Base-by-base conservation (phyloP, 495 filamentous ascomycete genomes). In the Neurospora pannonica region DNA sequence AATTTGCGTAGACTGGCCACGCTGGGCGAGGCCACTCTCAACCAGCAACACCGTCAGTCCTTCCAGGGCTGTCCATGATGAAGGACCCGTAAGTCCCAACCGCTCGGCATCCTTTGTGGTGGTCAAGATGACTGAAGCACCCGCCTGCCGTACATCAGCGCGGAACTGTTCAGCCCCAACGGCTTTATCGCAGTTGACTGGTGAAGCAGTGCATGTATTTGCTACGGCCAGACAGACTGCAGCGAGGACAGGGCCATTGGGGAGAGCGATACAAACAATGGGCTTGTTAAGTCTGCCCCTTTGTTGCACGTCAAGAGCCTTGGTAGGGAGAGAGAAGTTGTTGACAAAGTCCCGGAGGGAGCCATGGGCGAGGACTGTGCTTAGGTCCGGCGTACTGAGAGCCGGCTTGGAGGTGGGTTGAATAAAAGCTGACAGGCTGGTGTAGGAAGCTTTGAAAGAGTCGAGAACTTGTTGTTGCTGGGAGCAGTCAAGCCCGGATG, bases 241-340 rank as follows among this genome's bases (percentile, higher is more conserved):
- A 5, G 81, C 82, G 5, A 83, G 74, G 5, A 82, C 75, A 37
- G 77, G 82, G 28, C 82, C 82, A 70, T 82, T 84, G 34, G 81
- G 78, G 0, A 84, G 71, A 37, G 79, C 77, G 60, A 84, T 78
- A 6, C 78, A 80, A 40, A 84, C 78, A 19, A 81, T 75, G 36
- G 81, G 81, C 48, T 82, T 82, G 54, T 2, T 34, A 11, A 73
- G 71, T 2, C 21, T 34, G 24, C 36, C 40, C 38, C 38, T 36
- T 72, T 72, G 34, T 36, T 34, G 37, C 43, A 73, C 34, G 4
- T n/a, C 62, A 31, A 73, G 28, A 73, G 71, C 54, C 31, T 34
- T 67, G 54, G 28, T 67, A 9, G 54, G 54, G 54, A 67, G 54
- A 67, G 54, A 19, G 28, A 67, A 67, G 2, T 67, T 67, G 24